These are phyloP conservation scores for Lipomyces chichibuensis DNA, from an alignment of 805 yeast species.

Conservation along the genomic window DNA sequence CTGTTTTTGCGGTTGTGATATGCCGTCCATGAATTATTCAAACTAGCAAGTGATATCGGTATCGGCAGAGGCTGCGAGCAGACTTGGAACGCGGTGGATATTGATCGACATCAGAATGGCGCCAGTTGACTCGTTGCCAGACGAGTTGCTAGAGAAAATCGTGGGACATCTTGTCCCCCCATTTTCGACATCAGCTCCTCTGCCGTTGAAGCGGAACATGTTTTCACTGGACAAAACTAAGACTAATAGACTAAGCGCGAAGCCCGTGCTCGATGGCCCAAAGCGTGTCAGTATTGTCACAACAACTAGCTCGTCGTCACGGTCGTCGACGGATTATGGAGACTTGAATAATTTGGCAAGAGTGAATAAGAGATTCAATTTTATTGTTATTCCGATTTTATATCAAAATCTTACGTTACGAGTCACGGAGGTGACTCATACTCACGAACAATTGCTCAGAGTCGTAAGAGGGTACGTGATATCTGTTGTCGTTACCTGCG, in stretches of 20 bases:
- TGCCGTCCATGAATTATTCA: not conserved
- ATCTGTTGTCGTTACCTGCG: not conserved
- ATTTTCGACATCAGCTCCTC: slow-evolving; percentile 11
- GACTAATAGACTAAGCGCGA: not conserved
- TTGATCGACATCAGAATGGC: not conserved
- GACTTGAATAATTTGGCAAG: slow-evolving; percentile 24
- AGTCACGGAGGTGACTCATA: slow-evolving; percentile 10
- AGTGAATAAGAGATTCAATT: slow-evolving; percentile 19
- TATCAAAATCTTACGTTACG: slow-evolving; percentile 24
- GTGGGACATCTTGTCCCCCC: slow-evolving; percentile 19
- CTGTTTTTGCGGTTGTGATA: too few relatives aligned
- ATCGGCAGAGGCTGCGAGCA: not conserved
- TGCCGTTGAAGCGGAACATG: slow-evolving; percentile 15
- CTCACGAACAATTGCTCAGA: slow-evolving; percentile 18
- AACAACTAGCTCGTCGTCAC: not conserved
- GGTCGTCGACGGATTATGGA: slow-evolving; percentile 16
- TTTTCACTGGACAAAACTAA: slow-evolving; percentile 5
- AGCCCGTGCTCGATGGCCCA: not conserved
- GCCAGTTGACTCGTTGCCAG: slow-evolving; percentile 24
- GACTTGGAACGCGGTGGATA: not conserved
- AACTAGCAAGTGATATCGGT: not conserved
- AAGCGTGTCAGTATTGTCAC: not conserved
- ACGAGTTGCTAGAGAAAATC: slow-evolving; percentile 26
- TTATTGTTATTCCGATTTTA: slow-evolving; percentile 25
- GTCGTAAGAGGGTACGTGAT: slow-evolving; percentile 21